Conservation (phyloP, 257 asterid genomes). For the Rehmannia glutinosa region DNA sequence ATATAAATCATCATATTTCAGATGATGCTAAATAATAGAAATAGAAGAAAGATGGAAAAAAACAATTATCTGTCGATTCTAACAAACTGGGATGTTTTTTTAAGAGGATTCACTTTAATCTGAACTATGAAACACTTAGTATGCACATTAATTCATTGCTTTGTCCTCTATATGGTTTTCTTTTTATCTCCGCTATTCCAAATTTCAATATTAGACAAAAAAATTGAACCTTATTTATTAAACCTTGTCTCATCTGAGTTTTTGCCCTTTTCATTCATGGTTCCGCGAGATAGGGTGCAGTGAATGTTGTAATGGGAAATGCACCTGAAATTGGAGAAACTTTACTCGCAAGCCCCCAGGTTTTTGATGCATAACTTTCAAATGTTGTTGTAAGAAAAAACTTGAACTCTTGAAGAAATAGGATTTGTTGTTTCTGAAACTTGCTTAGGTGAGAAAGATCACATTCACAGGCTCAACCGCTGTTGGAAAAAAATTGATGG, state of each 20-base stretch:
- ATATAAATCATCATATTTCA: constrained; percentile 8
- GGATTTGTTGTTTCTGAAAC: constrained; percentile 13
- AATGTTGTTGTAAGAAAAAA: neutral
- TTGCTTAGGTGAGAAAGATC: constrained; percentile 77
- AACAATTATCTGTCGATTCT: neutral
- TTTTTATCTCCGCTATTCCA: neutral
- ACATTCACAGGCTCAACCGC: constrained; percentile 98
- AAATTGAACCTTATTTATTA: constrained; percentile 7
- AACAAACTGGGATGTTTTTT: neutral
- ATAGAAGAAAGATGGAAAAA: constrained; percentile 2
- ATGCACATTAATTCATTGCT: constrained; percentile 8
- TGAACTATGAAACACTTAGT: constrained; percentile 7
- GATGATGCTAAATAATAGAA: constrained; percentile 9
- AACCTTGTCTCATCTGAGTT: neutral
- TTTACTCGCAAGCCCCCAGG: constrained; percentile 75
- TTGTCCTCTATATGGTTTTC: neutral
- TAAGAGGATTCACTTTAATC: constrained; percentile 7
- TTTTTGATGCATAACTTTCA: constrained; percentile 15
- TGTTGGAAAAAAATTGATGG: constrained; percentile 94
- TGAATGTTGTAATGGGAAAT: constrained; percentile 92
- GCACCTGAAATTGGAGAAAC: constrained; percentile 90
- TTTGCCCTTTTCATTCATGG: constrained; percentile 8
- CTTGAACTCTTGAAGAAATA: neutral
- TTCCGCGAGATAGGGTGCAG: constrained; percentile 66
- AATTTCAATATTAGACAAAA: neutral